Conservation (phyloP, 352 stramenopile genomes). For the Pythium pyrilobum region DNA sequence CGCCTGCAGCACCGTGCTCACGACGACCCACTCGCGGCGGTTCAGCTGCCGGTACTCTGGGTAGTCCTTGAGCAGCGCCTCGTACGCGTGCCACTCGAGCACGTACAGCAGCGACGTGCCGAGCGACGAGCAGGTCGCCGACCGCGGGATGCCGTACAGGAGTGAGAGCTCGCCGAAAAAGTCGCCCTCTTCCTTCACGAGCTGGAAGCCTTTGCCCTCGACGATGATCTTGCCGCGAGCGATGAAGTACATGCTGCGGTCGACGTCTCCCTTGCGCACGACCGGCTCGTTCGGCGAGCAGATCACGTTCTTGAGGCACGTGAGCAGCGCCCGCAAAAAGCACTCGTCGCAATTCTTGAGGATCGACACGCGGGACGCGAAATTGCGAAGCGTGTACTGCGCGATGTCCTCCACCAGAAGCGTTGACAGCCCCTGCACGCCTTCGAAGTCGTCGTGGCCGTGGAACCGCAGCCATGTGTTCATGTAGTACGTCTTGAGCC, state of each 20-base stretch:
- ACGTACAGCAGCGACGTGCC: slow-evolving; percentile 73
- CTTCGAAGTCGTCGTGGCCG: slow-evolving; percentile 53
- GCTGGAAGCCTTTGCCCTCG: slow-evolving; percentile 50
- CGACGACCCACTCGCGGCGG: slow-evolving; percentile 66
- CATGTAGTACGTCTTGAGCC: slow-evolving; percentile 55
- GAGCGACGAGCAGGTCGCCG: slow-evolving; percentile 60
- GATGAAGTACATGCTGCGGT: slow-evolving; percentile 77
- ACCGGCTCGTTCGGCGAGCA: slow-evolving; percentile 53
- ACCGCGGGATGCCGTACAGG: slow-evolving; percentile 71
- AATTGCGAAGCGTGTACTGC: slow-evolving; percentile 57
- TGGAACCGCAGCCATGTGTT: slow-evolving; percentile 69
- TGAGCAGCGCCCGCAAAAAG: slow-evolving; percentile 56
- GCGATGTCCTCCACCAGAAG: slow-evolving; percentile 62
- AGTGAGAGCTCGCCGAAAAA: slow-evolving; percentile 74
- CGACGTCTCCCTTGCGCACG: slow-evolving; percentile 61
- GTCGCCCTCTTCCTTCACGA: slow-evolving; percentile 73
- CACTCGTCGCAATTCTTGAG: slow-evolving; percentile 63
- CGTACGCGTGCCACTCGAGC: slow-evolving; percentile 71
- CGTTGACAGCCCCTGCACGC: slow-evolving; percentile 48
- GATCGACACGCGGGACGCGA: slow-evolving; percentile 55
- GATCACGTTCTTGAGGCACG: slow-evolving; percentile 60
- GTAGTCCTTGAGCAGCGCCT: slow-evolving; percentile 58
- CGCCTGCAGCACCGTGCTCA: slow-evolving; percentile 54
- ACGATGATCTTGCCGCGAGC: slow-evolving; percentile 55
- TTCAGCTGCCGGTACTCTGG: slow-evolving; percentile 72